A percentile compares a stretch with the other conserved stretches of the same genome.
phyloP scores from a whole-genome alignment of 208 protist genomes.

The Crithidia thermophila region DNA sequence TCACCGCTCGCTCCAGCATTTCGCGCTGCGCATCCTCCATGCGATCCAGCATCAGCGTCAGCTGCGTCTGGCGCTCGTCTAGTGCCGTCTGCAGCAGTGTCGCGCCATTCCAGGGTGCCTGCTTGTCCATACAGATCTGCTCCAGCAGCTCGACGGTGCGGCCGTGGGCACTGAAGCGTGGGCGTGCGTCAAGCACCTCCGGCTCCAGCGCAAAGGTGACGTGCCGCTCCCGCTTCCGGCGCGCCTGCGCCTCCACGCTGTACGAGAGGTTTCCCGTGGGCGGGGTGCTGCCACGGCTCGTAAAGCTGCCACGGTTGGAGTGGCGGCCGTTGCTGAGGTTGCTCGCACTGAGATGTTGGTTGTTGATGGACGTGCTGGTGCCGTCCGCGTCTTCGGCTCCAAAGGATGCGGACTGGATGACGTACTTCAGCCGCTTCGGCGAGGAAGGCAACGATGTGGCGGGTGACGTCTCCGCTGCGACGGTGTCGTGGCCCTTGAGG shows the following conservation, averaged over 20 bases:
- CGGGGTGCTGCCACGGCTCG: neutral
- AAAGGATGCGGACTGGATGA: conserved; percentile 23
- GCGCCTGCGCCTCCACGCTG: conserved; percentile 4
- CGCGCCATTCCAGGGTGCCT: conserved; percentile 16
- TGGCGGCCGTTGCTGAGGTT: neutral
- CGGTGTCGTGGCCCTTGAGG: neutral
- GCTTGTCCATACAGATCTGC: conserved; percentile 36
- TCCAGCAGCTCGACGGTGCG: conserved; percentile 30
- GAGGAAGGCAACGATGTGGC: neutral
- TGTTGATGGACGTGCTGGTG: neutral
- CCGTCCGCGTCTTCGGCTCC: neutral
- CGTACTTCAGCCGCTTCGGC: conserved; percentile 30
- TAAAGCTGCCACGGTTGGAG: neutral
- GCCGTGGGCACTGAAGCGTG: conserved; percentile 21
- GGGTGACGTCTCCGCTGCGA: neutral
- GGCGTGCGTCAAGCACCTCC: conserved; percentile 29
- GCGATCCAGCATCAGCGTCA: conserved; percentile 7
- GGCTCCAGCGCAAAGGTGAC: conserved; percentile 35
- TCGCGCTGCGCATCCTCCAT: conserved; percentile 1
- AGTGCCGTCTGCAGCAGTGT: conserved; percentile 20
- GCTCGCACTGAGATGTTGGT: no score
- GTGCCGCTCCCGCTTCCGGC: conserved; percentile 11
- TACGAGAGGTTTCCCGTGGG: neutral
- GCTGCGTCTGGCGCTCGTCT: conserved; percentile 7
- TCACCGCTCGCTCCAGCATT: neutral